Base-by-base conservation (phyloP, 129 eudicot genomes). In the Helianthus tuberosus region DNA sequence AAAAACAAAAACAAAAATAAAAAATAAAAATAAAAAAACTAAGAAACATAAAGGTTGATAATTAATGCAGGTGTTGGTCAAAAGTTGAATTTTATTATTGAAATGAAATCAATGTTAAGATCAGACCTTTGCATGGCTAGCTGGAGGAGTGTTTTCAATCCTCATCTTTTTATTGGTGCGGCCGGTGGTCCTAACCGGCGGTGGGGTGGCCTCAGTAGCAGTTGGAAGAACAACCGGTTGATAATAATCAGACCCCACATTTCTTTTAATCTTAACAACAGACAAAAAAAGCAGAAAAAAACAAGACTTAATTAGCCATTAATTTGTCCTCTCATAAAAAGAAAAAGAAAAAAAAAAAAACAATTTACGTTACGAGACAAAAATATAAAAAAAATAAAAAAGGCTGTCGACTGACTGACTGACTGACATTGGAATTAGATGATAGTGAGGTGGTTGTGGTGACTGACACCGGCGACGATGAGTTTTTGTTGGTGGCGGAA, bases 41-140 rank as follows among this genome's bases (percentile, higher is more conserved):
- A 50, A 29, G 6, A 20, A 54, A 0, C n/a, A 10, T 27, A 8
- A 29, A 13, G 15, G 3, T 20, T 11, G 5, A 13, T 47, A 17
- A 39, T 64, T 1, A 60, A 29, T 61, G 15, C 5, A 25, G 4
- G 36, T 75, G 53, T 14, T 16, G 36, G 17, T 51, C 17, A 35
- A 55, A 46, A 8, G 27, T 76, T n/a, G 50, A 29, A 4, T 43
- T 76, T 39, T 20, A 8, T 3, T 15, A 32, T 32, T 32, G 2
- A 32, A 76, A 58, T 48, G 53, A 6, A 17, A 70, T 13, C 32
- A 63, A 17, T 17, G 69, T 38, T 46, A 15, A 60, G 32, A n/a
- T 75, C 38, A 73, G 77, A 91, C 97, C 97, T 86, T 91, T 88
- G 97, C 90, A 88, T 91, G 97, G 82, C 84, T 84, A 54, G 72